A percentile compares a stretch with the other conserved stretches of the same genome.
Conservation (phyloP, 768 basidiomycete genomes). For the Mycena epipterygia region DNA sequence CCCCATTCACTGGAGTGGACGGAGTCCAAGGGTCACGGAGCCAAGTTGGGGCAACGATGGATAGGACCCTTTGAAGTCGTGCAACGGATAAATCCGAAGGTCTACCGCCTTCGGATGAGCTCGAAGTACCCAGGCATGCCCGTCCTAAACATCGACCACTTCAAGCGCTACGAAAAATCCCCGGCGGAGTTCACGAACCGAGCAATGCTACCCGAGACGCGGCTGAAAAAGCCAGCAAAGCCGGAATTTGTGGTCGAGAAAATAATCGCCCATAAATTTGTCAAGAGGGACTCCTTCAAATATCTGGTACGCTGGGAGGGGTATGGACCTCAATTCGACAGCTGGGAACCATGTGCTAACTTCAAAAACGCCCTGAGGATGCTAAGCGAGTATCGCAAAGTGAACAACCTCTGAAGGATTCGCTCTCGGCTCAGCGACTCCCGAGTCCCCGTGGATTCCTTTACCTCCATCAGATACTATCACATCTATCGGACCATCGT, state of each 20-base stretch:
- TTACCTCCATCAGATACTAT: no score
- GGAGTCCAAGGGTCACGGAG: background rate
- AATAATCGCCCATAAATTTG: slow-evolving; percentile 14
- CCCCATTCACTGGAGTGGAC: slow-evolving; percentile 6
- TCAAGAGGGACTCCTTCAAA: background rate
- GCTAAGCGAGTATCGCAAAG: background rate
- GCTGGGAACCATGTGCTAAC: slow-evolving; percentile 11
- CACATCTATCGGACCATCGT: no score
- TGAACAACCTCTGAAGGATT: background rate
- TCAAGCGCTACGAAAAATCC: slow-evolving; percentile 2
- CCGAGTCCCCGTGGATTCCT: no score
- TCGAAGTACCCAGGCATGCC: slow-evolving; percentile 5
- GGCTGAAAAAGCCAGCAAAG: background rate
- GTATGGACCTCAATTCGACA: slow-evolving; percentile 13
- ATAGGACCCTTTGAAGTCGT: slow-evolving; percentile 7
- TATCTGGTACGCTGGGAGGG: slow-evolving; percentile 25
- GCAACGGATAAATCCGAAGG: background rate
- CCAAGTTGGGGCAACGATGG: background rate
- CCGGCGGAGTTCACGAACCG: background rate
- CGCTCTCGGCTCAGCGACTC: background rate
- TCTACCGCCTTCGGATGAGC: background rate
- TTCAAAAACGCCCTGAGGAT: background rate
- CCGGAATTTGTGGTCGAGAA: slow-evolving; percentile 19
- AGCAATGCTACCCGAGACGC: background rate
- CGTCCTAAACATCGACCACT: background rate